Evolutionary conservation across 2,329 filamentous ascomycete species (phyloP), one percentile per base, ranked within the genome.

Genomic region (Mycocentrospora acerina): DNA sequence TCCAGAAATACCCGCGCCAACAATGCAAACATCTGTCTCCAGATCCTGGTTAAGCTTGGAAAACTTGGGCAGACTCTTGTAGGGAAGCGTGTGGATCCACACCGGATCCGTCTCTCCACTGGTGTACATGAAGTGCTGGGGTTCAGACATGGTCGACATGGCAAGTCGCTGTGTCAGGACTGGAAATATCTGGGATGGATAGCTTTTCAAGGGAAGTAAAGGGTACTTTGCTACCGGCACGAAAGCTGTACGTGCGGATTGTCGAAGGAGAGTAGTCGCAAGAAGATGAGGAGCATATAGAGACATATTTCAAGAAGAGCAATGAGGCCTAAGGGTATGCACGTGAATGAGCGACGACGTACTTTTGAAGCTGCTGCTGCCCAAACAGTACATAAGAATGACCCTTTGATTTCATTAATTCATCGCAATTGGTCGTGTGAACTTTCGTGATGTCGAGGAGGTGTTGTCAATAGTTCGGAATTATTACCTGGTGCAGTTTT

Each of bases 1-100:
- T 10, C 76, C 77, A 0, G 74, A 62, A 32, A 80, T 79, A 13
- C 77, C 77, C 4, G 74, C 69, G 4, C 77, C 77, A 32, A 80
- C 64, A 36, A 80, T 64, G 51, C 70, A 74, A 4, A 78, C 67
- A 45, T 78, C 73, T 1, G 72, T 71, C 29, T 73, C 60, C 14
- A 77, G 54, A 52, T 78, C 66, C 4, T 59, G 44, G 3, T 55
- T 48, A 9, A 80, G 64, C 12, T 70, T 55, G 1, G 68, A 59
- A 53, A 77, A 78, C 5, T 57, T 46, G 1, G 74, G 74, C 4
- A 71, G 64, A 11, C 66, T 60, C 19, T 63, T 60, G 56, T 73
- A 78, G 0, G 72, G 73, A 16, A 75, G 63, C 0, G 62, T 63
- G 46, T 78, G 75, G 0, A 76, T 59, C 77, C 78, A 81, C 14